These are phyloP conservation scores for Cicer yamashitae DNA, from an alignment of 306 rosid genomes.

Conservation along the genomic window DNA sequence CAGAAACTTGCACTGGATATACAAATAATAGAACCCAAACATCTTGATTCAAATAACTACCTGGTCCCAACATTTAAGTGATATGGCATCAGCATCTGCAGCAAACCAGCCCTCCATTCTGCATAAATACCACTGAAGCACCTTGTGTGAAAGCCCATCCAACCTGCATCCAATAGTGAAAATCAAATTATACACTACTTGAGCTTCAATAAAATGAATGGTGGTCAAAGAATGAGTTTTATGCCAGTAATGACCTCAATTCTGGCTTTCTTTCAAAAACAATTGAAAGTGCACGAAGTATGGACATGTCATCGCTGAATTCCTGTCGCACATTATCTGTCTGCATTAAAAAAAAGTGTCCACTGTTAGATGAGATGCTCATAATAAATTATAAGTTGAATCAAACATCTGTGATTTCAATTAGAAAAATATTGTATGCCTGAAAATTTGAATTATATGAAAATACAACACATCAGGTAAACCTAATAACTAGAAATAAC, in stretches of 20 bases:
- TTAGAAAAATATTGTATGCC: conserved; percentile 19
- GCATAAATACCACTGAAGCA: conserved; percentile 96
- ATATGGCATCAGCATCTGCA: conserved; percentile 90
- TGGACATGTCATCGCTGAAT: conserved; percentile 76
- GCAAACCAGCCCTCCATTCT: conserved; percentile 99
- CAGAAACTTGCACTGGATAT: conserved; percentile 10
- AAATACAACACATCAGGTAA: conserved; percentile 22
- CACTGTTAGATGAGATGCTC: conserved; percentile 43
- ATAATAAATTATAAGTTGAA: conserved; percentile 28
- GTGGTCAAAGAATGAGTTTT: background rate
- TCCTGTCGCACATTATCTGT: conserved; percentile 74
- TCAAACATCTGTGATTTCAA: conserved; percentile 16
- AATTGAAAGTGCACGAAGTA: conserved; percentile 73
- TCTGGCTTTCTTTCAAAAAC: conserved; percentile 89
- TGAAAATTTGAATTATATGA: conserved; percentile 1
- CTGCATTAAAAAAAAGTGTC: conserved; percentile 56
- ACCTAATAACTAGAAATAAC: conserved; percentile 19
- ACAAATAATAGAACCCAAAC: conserved; percentile 7
- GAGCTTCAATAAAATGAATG: conserved; percentile 11
- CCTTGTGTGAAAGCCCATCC: conserved; percentile 90
- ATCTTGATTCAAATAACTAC: conserved; percentile 50
- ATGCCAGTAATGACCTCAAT: conserved; percentile 56
- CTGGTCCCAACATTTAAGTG: conserved; percentile 94
- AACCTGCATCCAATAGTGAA: conserved; percentile 60
- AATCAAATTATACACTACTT: conserved; percentile 25